Conservation (phyloP, 768 basidiomycete genomes). For the Ramaria rubella region DNA sequence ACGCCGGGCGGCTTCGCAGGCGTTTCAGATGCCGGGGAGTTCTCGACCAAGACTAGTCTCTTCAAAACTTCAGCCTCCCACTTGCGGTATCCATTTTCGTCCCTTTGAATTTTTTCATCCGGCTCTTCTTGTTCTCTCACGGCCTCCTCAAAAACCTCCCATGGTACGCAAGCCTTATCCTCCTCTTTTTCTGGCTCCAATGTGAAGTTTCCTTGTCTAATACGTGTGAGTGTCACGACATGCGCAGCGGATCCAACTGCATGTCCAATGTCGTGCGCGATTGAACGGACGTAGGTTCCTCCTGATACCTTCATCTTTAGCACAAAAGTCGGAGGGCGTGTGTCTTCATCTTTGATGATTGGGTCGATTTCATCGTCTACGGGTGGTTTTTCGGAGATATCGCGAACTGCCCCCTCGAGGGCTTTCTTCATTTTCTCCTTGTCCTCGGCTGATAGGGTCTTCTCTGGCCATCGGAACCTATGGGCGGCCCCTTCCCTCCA, state of each 20-base stretch:
- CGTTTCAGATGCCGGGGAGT: no score
- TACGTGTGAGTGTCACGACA: slow-evolving; percentile 84
- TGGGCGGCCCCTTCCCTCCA: slow-evolving; percentile 74
- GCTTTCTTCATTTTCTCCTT: slow-evolving; percentile 63
- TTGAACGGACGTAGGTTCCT: slow-evolving; percentile 94
- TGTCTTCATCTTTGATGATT: slow-evolving; percentile 15
- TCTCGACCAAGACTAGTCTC: slow-evolving; percentile 35
- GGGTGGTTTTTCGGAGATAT: slow-evolving; percentile 35
- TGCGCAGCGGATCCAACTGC: slow-evolving; percentile 84
- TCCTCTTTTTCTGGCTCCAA: slow-evolving; percentile 41
- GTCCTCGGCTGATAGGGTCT: slow-evolving; percentile 60
- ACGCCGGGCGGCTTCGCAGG: no score
- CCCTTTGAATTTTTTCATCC: slow-evolving; percentile 32
- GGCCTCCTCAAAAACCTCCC: slow-evolving; percentile 67
- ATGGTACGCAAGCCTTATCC: slow-evolving; percentile 62
- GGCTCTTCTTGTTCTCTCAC: slow-evolving; percentile 39
- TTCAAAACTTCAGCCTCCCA: slow-evolving; percentile 84
- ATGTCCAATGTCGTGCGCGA: slow-evolving; percentile 88
- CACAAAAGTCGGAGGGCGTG: slow-evolving; percentile 67
- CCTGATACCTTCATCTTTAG: slow-evolving; percentile 91
- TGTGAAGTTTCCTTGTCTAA: slow-evolving; percentile 81
- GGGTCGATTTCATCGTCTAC: slow-evolving; percentile 30
- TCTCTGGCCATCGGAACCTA: slow-evolving; percentile 66
- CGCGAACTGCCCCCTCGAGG: slow-evolving; percentile 31
- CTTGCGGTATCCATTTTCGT: slow-evolving; percentile 58